Base-by-base conservation (phyloP, 345 rosid genomes). In the Physaria fendleri region DNA sequence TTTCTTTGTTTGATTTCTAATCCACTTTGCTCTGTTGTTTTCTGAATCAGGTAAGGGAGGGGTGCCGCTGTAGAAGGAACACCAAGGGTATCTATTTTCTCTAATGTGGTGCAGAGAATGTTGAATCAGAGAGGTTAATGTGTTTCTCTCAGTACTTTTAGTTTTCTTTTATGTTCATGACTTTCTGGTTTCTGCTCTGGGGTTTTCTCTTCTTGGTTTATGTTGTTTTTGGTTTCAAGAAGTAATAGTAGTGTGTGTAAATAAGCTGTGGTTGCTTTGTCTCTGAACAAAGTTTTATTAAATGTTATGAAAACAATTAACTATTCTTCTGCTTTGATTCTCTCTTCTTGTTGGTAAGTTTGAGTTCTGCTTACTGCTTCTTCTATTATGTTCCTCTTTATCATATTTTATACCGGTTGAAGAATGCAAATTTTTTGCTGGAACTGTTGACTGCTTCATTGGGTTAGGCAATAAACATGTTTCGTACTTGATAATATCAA, bases 11-110 rank as follows among this genome's bases (percentile, higher is more conserved):
- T 59, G 37, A 1, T 27, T 50, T 40, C 35, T 67, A 5, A 48
- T 40, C 25, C 0, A 12, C 30, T 42, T 42, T 34, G 46, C 24
- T 32, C 0, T 42, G 23, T 56, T 47, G 41, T 27, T 47, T 13
- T 6, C 29, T 28, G 57, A 40, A 40, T 32, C 66, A 68, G 66
- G 66, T 56, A 43, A 34, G 25, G 63, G 63, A 0, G 37, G 56
- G 35, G 66, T 53, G 46, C 33, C 6, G 14, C 6, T 49, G 38
- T 33, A 50, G 53, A 33, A 24, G 40, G 16, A 22, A 40, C 35
- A 52, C 11, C 4, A 11, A 15, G 41, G 22, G 17, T 40, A 21
- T 29, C 17, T 17, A 16, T 60, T 15, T 21, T 33, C 6, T 2
- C 2, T 42, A 35, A 27, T 48, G 53, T 13, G 2, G 13, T 7